Conservation (phyloP, 805 yeast species). For the Teunomyces aglyptinius region DNA sequence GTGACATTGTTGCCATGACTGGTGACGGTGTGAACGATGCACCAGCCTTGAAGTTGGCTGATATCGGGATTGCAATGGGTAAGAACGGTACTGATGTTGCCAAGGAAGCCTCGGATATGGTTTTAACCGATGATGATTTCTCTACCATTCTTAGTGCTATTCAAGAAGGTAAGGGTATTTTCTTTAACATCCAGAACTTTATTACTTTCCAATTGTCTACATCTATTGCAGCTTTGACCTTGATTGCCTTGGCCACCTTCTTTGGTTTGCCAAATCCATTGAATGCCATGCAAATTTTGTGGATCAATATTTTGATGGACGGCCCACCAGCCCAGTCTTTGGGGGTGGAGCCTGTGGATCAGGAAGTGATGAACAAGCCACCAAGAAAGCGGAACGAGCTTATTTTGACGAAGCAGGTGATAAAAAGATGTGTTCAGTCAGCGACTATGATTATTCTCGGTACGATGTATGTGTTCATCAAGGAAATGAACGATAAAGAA, state of each 20-base stretch:
- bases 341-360: slow-evolving; percentile 97
- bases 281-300: slow-evolving; percentile 96
- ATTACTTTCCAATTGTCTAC: slow-evolving; percentile 95
- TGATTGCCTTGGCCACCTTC: slow-evolving; percentile 83
- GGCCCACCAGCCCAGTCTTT: slow-evolving; percentile 98
- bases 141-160: slow-evolving; percentile 84
- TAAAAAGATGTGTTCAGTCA: slow-evolving; percentile 71
- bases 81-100: slow-evolving; percentile 97
- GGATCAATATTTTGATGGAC: slow-evolving; percentile 98
- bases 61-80: slow-evolving; percentile 94
- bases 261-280: slow-evolving; percentile 90
- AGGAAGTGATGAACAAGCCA: slow-evolving; percentile 93
- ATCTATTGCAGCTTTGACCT: slow-evolving; percentile 88
- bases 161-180: slow-evolving; percentile 93
- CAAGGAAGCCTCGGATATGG: slow-evolving; percentile 98
- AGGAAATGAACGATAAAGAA: slow-evolving; percentile 79
- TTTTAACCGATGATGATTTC: slow-evolving; percentile 93
- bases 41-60: slow-evolving; percentile 95
- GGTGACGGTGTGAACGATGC: slow-evolving; percentile 99
- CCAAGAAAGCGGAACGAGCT: slow-evolving; percentile 87
- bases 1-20: slow-evolving; percentile 98
- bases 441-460: slow-evolving; percentile 79
- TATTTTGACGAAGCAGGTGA: slow-evolving; percentile 68
- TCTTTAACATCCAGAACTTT: slow-evolving; percentile 91
- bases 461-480: slow-evolving; percentile 80